Evolutionary conservation across 371 early-diverging fungal genomes (phyloP), one percentile per base, ranked within the genome.

Genomic region (Mucor indicus): DNA sequence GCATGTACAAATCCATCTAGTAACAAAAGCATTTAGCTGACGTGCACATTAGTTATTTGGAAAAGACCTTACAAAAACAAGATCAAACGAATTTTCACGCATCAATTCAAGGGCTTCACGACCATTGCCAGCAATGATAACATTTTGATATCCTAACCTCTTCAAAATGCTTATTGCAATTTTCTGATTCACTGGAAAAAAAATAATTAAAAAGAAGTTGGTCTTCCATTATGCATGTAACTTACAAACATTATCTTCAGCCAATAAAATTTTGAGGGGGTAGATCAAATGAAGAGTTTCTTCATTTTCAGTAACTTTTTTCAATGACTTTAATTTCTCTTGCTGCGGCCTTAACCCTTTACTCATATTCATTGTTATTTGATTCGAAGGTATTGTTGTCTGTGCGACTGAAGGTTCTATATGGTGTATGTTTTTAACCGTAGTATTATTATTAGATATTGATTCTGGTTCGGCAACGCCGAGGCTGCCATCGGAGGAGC

Each of bases 161-260:
- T 74, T 77, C 25, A 81, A 60, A 17, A 79, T 78, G 27, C 79
- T 76, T 3, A 76, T 61, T 2, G 79, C 79, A 25, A 81, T 75
- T 37, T 74, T 79, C 54, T 81, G 82, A 37, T 81, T 81, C 35
- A 81, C 79, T 72, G 54, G 24, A 21, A 0, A 48, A 24, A 32
- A 32, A n/a, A 23, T 9, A 35, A 35, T 24, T 1, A 33, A 22
- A 44, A 30, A 8, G 16, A 22, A 49, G 25, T n/a, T n/a, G n/a
- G n/a, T n/a, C n/a, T n/a, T n/a, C n/a, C n/a, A n/a, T n/a, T n/a
- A n/a, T n/a, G n/a, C n/a, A n/a, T n/a, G n/a, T 6, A 4, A 52
- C 61, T 67, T 67, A 72, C 68, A 67, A 24, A 71, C 60, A 55
- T 75, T 75, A 42, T 75, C 75, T 58, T 75, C 75, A 5, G 75